phyloP scores from a whole-genome alignment of 2,329 filamentous ascomycete species.

The Dactylellina parvicollis region DNA sequence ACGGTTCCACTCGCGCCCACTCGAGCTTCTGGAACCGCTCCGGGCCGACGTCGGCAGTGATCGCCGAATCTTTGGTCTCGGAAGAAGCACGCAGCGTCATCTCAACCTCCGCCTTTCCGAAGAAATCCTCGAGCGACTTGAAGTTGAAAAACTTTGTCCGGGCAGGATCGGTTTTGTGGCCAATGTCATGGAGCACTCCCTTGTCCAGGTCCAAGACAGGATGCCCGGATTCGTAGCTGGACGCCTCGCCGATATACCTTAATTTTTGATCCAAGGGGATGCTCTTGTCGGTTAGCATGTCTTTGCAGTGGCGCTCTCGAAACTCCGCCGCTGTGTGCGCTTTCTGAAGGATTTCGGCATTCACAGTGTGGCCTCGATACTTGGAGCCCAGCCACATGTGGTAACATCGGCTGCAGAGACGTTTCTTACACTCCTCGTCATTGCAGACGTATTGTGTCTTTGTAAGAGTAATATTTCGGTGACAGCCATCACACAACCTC shows the following conservation, averaged over 20 bases:
- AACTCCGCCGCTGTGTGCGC: slow-evolving; percentile 43
- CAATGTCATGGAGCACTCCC: neutral
- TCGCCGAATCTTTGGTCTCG: slow-evolving; percentile 52
- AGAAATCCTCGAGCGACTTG: slow-evolving; percentile 8
- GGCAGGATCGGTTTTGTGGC: slow-evolving; percentile 3
- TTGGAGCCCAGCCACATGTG: slow-evolving; percentile 35
- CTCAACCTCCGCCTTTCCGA: slow-evolving; percentile 37
- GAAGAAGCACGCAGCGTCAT: slow-evolving; percentile 21
- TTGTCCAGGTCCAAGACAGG: neutral
- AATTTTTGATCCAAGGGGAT: slow-evolving; percentile 5
- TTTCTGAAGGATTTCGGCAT: slow-evolving; percentile 19
- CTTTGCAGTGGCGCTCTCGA: slow-evolving; percentile 17
- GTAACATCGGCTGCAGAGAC: slow-evolving; percentile 39
- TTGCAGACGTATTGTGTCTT: slow-evolving; percentile 41
- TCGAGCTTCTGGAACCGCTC: slow-evolving; percentile 45
- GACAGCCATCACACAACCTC: slow-evolving; percentile 38
- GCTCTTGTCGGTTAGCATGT: slow-evolving; percentile 3
- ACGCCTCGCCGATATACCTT: slow-evolving; percentile 34
- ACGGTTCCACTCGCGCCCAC: slow-evolving; percentile 12
- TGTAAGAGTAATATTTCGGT: slow-evolving; percentile 37
- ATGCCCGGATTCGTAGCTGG: slow-evolving; percentile 7
- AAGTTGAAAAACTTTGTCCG: slow-evolving; percentile 13
- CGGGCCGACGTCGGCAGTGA: slow-evolving; percentile 55
- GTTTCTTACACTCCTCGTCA: slow-evolving; percentile 31
- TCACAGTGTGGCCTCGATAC: slow-evolving; percentile 9